Percentiles rank a stretch among this genome's conserved stretches.
phyloP scores from a whole-genome alignment of 495 filamentous ascomycete species.

The Geoglossum glabrum region DNA sequence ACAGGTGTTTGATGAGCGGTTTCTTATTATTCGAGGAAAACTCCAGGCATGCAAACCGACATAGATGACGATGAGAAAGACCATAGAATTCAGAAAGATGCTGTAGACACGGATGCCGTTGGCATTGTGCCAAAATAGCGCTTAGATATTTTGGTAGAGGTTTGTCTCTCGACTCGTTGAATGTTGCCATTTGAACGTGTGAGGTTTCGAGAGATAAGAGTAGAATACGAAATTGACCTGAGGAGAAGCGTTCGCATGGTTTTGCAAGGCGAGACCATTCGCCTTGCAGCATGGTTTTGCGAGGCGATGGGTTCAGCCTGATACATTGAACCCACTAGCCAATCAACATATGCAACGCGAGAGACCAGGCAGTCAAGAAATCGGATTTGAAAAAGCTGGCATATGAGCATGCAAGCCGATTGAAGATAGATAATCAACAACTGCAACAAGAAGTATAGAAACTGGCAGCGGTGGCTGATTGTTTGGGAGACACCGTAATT shows the following conservation, averaged over 20 bases:
- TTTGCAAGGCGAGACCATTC: neutral
- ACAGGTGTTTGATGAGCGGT: neutral
- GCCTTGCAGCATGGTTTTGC: neutral
- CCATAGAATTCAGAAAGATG: neutral
- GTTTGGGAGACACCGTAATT: conserved; percentile 52
- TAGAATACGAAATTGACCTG: too few species aligned
- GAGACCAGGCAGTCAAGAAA: too few species aligned
- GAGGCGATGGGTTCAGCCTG: neutral
- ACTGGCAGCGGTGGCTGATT: too few species aligned
- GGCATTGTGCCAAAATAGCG: neutral
- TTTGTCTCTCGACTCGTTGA: neutral
- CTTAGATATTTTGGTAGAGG: neutral
- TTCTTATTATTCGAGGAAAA: neutral
- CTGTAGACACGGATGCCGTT: neutral
- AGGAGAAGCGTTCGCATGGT: neutral
- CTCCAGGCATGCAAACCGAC: neutral
- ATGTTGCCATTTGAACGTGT: neutral
- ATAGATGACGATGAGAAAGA: neutral
- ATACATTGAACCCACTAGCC: too few species aligned
- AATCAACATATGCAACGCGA: too few species aligned
- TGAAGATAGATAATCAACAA: too few species aligned
- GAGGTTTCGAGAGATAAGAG: neutral
- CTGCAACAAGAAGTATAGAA: too few species aligned
- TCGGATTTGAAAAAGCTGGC: too few species aligned
- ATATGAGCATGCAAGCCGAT: too few species aligned